phyloP scores from a whole-genome alignment of 495 filamentous ascomycete genomes.

The Pseudoneurospora amorphoporcata region DNA sequence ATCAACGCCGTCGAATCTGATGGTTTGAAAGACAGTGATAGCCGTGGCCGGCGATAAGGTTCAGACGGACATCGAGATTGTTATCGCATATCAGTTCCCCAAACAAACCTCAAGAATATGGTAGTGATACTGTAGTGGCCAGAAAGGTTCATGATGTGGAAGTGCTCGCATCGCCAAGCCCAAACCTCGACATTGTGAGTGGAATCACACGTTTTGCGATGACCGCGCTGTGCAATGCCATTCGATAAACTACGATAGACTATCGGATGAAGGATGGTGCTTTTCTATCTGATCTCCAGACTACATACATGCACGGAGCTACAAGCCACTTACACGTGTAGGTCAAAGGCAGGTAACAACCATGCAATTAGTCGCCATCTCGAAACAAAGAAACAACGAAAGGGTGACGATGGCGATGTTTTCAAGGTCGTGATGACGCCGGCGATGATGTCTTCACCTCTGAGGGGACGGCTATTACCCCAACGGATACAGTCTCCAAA shows the following conservation, averaged over 20 bases:
- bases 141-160: neutral
- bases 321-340: neutral
- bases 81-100: neutral
- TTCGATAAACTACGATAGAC: neutral
- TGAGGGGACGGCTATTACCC: neutral
- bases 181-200: neutral
- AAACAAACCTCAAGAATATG: neutral
- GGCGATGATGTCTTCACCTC: neutral
- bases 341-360: neutral
- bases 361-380: neutral
- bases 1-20: neutral
- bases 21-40: neutral
- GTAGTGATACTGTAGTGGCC: neutral
- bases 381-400: neutral
- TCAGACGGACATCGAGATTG: neutral
- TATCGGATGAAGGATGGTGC: neutral
- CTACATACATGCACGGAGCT: neutral
- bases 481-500: neutral
- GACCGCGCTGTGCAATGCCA: neutral
- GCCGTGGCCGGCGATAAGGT: neutral
- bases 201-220: neutral
- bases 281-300: neutral
- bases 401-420: neutral
- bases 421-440: neutral
- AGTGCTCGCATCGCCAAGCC: neutral